phyloP scores from a whole-genome alignment of 176 grass and related monocot genomes.

The Avena sativa region DNA sequence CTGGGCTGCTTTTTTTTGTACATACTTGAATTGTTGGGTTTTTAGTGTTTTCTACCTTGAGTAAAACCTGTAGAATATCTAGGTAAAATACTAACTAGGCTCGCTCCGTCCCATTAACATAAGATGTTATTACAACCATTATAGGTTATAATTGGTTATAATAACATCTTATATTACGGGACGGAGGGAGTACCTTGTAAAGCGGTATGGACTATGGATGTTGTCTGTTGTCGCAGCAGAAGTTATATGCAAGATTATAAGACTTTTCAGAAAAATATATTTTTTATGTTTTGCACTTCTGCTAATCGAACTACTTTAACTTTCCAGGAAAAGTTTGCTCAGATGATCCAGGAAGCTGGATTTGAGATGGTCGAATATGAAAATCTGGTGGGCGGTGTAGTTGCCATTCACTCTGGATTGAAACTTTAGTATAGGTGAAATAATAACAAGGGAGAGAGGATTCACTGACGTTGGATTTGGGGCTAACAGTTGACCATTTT shows the following conservation, averaged over 20 bases:
- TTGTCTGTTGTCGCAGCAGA: neutral
- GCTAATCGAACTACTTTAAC: constrained; percentile 27
- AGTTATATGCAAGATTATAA: neutral
- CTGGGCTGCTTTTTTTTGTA: neutral
- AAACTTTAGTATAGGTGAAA: constrained; percentile 55
- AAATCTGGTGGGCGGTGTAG: constrained; percentile 92
- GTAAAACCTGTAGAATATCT: neutral
- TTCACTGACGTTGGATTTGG: neutral
- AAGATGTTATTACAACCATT: too few species aligned
- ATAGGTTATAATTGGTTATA: too few species aligned
- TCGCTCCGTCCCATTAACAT: too few species aligned
- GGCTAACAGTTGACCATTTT: constrained; percentile 7
- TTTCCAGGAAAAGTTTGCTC: constrained; percentile 79
- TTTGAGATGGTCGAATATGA: constrained; percentile 90
- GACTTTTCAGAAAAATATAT: neutral
- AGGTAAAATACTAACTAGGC: neutral
- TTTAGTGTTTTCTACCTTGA: constrained; percentile 13
- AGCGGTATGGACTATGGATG: neutral
- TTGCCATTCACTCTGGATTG: constrained; percentile 94
- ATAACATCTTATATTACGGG: too few species aligned
- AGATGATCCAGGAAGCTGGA: constrained; percentile 89
- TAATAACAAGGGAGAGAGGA: neutral
- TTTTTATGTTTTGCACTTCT: constrained; percentile 1
- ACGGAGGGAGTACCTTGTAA: neutral
- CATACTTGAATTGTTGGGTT: neutral